Percentiles rank a stretch among this genome's conserved stretches.
These are phyloP conservation scores for Phalaenopsis hybrid DNA, from an alignment of 116 monocot species.

Conservation along the genomic window DNA sequence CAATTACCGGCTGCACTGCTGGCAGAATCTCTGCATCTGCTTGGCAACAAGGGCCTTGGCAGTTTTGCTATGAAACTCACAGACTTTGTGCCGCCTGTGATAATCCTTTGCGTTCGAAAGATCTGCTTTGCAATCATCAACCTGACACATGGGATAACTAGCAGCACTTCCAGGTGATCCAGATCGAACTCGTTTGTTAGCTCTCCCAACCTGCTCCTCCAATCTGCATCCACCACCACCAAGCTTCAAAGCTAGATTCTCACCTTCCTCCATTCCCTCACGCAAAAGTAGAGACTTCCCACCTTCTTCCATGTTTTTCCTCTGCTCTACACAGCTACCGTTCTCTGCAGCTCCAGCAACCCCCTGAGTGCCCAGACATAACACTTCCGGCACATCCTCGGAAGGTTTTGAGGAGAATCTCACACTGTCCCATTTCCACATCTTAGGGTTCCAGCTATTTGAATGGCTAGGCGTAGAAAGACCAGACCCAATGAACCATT, in stretches of 20 bases:
- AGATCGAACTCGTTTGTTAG: conserved; percentile 68
- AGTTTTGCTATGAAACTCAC: conserved; percentile 75
- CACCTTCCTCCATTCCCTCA: conserved; percentile 24
- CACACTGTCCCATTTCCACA: conserved; percentile 23
- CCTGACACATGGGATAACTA: conserved; percentile 75
- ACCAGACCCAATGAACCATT: not conserved
- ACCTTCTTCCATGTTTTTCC: conserved; percentile 11
- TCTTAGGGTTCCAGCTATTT: conserved; percentile 20
- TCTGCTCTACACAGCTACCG: conserved; percentile 7
- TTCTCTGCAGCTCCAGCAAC: not conserved
- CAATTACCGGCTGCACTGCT: conserved; percentile 83
- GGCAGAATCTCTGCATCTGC: conserved; percentile 89
- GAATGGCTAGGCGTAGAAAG: conserved; percentile 5
- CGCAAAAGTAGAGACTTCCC: conserved; percentile 12
- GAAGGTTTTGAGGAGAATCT: conserved; percentile 18
- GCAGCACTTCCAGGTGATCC: conserved; percentile 54
- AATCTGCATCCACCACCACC: conserved; percentile 25
- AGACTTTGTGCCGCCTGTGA: conserved; percentile 82
- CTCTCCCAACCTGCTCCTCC: conserved; percentile 41
- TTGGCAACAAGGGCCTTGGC: conserved; percentile 59
- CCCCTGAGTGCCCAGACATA: not conserved
- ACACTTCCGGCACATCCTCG: not conserved
- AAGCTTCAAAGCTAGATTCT: conserved; percentile 49
- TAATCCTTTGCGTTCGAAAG: conserved; percentile 73
- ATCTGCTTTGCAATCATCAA: conserved; percentile 77